Conservation (phyloP, 768 basidiomycete species). For the Lactarius quietus region DNA sequence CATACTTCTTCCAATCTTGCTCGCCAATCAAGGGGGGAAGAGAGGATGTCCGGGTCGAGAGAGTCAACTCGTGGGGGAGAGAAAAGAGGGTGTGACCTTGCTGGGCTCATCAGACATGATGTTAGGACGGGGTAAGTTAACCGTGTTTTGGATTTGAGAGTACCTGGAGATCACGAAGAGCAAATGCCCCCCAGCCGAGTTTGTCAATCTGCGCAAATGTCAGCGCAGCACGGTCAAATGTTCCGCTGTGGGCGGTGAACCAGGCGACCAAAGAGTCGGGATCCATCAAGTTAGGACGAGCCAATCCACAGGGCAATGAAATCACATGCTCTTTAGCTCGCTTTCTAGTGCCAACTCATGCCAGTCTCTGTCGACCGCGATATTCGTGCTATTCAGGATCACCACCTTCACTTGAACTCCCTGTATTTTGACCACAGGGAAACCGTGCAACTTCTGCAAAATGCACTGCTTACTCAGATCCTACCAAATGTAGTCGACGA, state of each 20-base stretch:
- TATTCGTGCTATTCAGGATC: conserved; percentile 17
- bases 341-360: neutral
- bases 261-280: conserved; percentile 40
- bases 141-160: conserved; percentile 27
- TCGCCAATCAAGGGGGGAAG: conserved; percentile 59
- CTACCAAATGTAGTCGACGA: conserved; percentile 60
- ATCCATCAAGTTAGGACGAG: neutral
- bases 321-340: neutral
- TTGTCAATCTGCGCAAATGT: conserved; percentile 40
- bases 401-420: conserved; percentile 45
- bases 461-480: conserved; percentile 51
- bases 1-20: conserved; percentile 57
- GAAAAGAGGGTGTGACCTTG: conserved; percentile 74
- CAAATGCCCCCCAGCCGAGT: conserved; percentile 68
- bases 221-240: conserved; percentile 38
- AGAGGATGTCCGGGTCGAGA: conserved; percentile 73
- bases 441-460: conserved; percentile 46
- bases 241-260: conserved; percentile 52
- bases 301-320: neutral
- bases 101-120: conserved; percentile 37
- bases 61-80: conserved; percentile 70
- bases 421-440: conserved; percentile 50
- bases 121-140: conserved; percentile 9
- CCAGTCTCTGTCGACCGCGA: neutral
- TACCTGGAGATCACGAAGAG: conserved; percentile 67